Evolutionary conservation across 1,139 yeast genomes (phyloP).

Genomic region (Geotrichum europaeum): DNA sequence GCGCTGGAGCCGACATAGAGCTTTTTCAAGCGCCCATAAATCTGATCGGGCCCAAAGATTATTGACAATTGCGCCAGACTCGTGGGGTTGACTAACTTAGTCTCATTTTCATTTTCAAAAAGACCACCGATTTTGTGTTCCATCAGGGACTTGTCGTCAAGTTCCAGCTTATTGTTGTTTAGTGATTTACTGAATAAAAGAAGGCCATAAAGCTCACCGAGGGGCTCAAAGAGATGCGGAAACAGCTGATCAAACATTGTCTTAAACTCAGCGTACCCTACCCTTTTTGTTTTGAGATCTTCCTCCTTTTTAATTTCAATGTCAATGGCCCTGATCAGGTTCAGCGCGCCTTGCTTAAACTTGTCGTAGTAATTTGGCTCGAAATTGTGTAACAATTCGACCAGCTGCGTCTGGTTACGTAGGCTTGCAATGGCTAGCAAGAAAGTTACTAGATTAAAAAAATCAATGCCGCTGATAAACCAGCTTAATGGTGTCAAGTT

Average conservation of each 20-base stretch:
- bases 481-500: background rate
- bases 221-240: constrained; percentile 26
- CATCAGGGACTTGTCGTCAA: background rate
- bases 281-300: constrained; percentile 18
- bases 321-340: constrained; percentile 22
- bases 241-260: constrained; percentile 19
- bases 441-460: constrained; percentile 26
- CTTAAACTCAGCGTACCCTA: constrained; percentile 23
- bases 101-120: constrained; percentile 5
- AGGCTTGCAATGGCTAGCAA: constrained; percentile 25
- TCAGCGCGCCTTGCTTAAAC: constrained; percentile 18
- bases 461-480: constrained; percentile 24
- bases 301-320: constrained; percentile 15
- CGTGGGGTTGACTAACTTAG: constrained; percentile 39
- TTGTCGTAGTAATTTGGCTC: constrained; percentile 11
- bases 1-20: constrained; percentile 67
- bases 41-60: constrained; percentile 22
- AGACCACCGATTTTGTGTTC: constrained; percentile 8
- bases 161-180: background rate
- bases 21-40: constrained; percentile 44
- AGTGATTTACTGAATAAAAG: constrained; percentile 2
- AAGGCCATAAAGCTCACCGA: constrained; percentile 25
- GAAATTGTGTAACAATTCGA: constrained; percentile 16
- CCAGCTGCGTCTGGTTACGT: constrained; percentile 15
- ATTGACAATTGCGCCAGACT: constrained; percentile 41